Evolutionary conservation across 2,329 filamentous ascomycete species (phyloP).

Genomic region (Parastagonospora avenae): DNA sequence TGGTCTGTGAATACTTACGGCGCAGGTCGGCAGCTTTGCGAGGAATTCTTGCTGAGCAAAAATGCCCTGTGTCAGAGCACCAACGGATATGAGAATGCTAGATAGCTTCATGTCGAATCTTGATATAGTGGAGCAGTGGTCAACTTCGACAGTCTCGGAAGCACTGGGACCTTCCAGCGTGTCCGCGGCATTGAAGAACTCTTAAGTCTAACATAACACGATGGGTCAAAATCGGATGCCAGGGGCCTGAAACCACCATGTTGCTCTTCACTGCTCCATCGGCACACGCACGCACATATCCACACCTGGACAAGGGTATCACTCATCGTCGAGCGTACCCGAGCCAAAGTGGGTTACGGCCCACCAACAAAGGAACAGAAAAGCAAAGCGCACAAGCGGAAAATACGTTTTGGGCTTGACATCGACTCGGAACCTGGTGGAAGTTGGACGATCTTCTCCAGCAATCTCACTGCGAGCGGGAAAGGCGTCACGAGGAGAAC

Average conservation of each 20-base stretch:
- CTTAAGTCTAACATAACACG: not conserved
- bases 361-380: too few species aligned
- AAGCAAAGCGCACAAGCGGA: too few species aligned
- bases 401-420: too few species aligned
- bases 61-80: constrained; percentile 3
- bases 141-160: not conserved
- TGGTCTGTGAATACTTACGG: constrained; percentile 1
- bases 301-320: too few species aligned
- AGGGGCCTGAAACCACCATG: not conserved
- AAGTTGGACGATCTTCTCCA: too few species aligned
- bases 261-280: too few species aligned
- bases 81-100: not conserved
- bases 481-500: too few species aligned
- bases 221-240: not conserved
- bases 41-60: constrained; percentile 23
- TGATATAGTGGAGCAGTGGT: not conserved
- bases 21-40: constrained; percentile 15
- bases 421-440: too few species aligned
- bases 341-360: too few species aligned
- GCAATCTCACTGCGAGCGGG: too few species aligned
- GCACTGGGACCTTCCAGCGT: not conserved
- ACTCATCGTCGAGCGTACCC: too few species aligned
- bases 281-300: too few species aligned
- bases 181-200: not conserved
- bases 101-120: constrained; percentile 12